Evolutionary conservation across 176 grass and related monocot species (phyloP).

Genomic region (Guadua angustifolia): DNA sequence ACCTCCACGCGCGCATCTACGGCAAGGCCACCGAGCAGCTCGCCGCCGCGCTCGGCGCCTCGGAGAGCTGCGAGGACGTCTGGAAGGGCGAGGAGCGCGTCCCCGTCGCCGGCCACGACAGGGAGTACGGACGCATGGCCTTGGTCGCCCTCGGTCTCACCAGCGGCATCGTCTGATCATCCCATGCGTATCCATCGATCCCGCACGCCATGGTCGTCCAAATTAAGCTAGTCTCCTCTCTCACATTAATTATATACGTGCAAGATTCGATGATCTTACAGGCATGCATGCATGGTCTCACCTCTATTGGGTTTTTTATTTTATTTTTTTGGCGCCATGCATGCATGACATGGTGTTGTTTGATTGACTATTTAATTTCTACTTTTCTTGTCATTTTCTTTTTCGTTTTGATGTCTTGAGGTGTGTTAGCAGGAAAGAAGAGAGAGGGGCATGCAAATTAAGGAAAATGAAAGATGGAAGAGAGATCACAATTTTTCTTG

Average conservation of each 20-base stretch:
- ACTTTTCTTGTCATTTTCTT: neutral
- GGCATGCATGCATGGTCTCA: neutral
- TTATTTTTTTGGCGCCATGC: constrained; percentile 13
- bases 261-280: neutral
- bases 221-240: neutral
- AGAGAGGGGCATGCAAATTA: neutral
- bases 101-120: constrained; percentile 34
- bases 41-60: constrained; percentile 37
- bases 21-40: constrained; percentile 52
- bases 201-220: neutral
- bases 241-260: neutral
- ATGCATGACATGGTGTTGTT: no score
- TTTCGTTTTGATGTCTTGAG: neutral
- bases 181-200: neutral
- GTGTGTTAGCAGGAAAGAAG: neutral
- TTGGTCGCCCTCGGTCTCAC: constrained; percentile 39
- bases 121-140: constrained; percentile 57
- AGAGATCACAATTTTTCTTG: no score
- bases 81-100: constrained; percentile 45
- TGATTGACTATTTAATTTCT: no score
- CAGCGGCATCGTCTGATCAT: constrained; percentile 19
- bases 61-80: constrained; percentile 63
- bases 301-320: no score
- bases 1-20: constrained; percentile 49
- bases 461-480: neutral